Base-by-base conservation (phyloP, 768 basidiomycete genomes). In the Hypholoma sublateritium region DNA sequence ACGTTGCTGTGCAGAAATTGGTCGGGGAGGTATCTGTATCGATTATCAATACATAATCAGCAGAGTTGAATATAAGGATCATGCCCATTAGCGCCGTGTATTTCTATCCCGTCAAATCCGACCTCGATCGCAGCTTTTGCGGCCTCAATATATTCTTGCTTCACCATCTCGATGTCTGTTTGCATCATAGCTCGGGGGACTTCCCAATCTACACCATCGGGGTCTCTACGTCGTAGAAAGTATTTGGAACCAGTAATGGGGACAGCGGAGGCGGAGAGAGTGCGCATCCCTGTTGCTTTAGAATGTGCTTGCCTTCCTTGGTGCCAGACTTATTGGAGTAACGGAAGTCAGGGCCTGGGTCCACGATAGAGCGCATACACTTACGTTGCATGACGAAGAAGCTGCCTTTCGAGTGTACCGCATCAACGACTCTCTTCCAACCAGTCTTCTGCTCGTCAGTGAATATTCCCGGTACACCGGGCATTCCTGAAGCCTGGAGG, bases 31-130 rank as follows among this genome's bases (percentile, higher is more conserved):
- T 76, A 76, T 1, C 72, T 63, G 45, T 32, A 32, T 32, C 5
- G 28, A 5, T 5, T 5, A 32, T 32, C 5, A 32, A 32, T 32
- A 32, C 9, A 32, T 32, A 32, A 3, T 9, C 5, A 32, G 28
- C 5, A 32, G 5, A 6, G 28, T 2, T 32, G 28, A 32, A 32
- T 4, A 1, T 8, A 47, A 11, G 13, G 28, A 8, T 44, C 55
- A 22, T 22, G 59, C 53, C 63, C 71, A 37, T 77, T 74, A 50
- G 70, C 71, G 56, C 67, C 68, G 53, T 74, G 77, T 48, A 79
- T 61, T 75, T 76, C 75, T 61, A 78, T 49, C 46, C 86, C 87
- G 58, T 88, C 86, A 57, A 86, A 86, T 0, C 82, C 86, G 19
- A 82, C 52, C 22, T 45, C 51, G 6, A 56, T 50, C 5, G 61